Evolutionary conservation across 2,329 filamentous ascomycete species (phyloP), one percentile per base, ranked within the genome.

Genomic region (Scytalidium sp.): DNA sequence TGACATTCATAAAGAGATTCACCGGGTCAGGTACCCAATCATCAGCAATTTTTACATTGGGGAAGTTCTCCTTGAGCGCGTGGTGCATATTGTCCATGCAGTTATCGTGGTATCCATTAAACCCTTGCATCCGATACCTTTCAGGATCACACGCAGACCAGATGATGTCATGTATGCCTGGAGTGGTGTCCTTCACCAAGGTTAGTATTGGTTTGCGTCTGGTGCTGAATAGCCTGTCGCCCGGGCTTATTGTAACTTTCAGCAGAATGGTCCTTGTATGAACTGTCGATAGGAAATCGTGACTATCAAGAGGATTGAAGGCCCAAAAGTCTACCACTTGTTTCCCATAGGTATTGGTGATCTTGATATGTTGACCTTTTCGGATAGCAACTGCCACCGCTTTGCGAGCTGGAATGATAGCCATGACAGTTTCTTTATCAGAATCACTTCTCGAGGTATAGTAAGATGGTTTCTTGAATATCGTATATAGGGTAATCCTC

Each of bases 301-400:
- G 49, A 22, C 56, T 29, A 45, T 68, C 60, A n/a, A 45, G 61
- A 0, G 70, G 60, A 10, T 70, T 67, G 51, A 76, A 71, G 3
- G 71, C 71, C 72, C 72, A 77, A 42, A 74, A 75, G 56, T 78
- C 75, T 39, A 77, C 64, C 19, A 78, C 74, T 60, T 77, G 74
- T 46, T 73, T 72, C 46, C 74, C 75, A 50, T 70, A 60, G 1
- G 73, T 75, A 59, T 77, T 76, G 57, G 66, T 69, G 49, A 76
- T 66, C 50, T 70, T 74, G 53, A 76, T 64, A 36, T 62, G 66
- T 52, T 76, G 71, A 25, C 64, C 64, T 5, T 56, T 48, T 17
- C 55, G 56, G 41, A 75, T 57, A 15, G 62, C 45, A 15, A 72
- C 65, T 48, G 72, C 71, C 20, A 69, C 68, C 10, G 62, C 70